Percentiles rank a stretch among this genome's conserved stretches.
These are phyloP conservation scores for Daedalea quercina DNA, from an alignment of 768 basidiomycete genomes.

Conservation along the genomic window DNA sequence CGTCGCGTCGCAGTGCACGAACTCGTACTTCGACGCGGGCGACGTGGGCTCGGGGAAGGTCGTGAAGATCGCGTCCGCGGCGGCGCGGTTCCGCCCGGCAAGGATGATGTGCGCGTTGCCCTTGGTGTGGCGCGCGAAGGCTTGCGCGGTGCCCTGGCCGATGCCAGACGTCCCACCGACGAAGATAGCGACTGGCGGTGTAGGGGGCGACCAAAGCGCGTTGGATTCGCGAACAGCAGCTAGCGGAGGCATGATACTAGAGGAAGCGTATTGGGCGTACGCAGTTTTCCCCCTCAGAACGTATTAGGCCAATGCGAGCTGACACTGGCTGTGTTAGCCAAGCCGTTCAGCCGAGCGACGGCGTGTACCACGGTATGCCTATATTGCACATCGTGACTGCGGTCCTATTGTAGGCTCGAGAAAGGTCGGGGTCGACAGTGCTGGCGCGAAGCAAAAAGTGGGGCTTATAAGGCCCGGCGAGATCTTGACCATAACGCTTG, in stretches of 20 bases:
- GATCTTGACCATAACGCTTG: too few relatives aligned
- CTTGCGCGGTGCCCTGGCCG: constrained; percentile 38
- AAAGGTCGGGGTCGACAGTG: too few relatives aligned
- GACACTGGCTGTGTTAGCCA: too few relatives aligned
- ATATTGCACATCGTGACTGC: too few relatives aligned
- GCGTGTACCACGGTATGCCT: too few relatives aligned
- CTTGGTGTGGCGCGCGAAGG: constrained; percentile 38
- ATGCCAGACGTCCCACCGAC: constrained; percentile 29
- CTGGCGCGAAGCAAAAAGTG: too few relatives aligned
- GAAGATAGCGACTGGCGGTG: constrained; percentile 25
- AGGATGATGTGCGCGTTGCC: constrained; percentile 47
- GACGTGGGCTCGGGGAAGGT: constrained; percentile 29
- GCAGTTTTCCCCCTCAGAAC: too few relatives aligned
- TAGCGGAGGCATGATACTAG: constrained; percentile 7
- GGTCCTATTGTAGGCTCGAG: too few relatives aligned
- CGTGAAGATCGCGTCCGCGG: constrained; percentile 42
- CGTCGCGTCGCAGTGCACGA: constrained; percentile 45
- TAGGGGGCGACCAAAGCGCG: constrained; percentile 12
- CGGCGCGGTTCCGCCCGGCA: constrained; percentile 41
- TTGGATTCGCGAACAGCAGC: constrained; percentile 11
- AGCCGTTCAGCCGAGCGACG: too few relatives aligned
- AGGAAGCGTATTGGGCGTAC: not conserved
- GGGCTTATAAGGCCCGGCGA: too few relatives aligned
- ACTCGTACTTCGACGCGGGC: constrained; percentile 30
- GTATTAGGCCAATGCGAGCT: too few relatives aligned